These are phyloP conservation scores for Candida smagusa DNA, from an alignment of 1,139 yeast genomes.

Conservation along the genomic window DNA sequence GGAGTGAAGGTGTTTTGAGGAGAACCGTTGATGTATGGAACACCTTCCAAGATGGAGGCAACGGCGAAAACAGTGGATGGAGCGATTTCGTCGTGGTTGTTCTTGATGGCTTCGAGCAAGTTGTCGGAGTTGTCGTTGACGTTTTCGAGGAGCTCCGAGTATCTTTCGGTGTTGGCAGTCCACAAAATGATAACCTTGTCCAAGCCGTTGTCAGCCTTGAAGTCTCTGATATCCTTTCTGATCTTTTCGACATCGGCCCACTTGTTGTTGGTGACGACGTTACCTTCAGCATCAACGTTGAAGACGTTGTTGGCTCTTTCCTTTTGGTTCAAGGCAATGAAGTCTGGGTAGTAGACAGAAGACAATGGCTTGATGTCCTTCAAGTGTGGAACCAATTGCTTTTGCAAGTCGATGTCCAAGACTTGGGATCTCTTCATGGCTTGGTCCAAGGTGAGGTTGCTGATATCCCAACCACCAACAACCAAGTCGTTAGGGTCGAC, in stretches of 20 bases:
- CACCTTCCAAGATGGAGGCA: conserved; percentile 83
- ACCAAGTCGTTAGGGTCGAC: conserved; percentile 87
- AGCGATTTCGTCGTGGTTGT: conserved; percentile 77
- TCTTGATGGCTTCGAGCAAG: conserved; percentile 68
- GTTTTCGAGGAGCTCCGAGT: conserved; percentile 71
- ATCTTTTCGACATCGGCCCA: conserved; percentile 90
- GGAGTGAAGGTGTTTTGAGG: conserved; percentile 98
- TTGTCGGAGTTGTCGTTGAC: conserved; percentile 89
- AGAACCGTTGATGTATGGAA: conserved; percentile 92
- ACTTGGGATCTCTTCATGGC: conserved; percentile 89
- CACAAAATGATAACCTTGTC: conserved; percentile 90
- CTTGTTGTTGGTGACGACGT: conserved; percentile 57
- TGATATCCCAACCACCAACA: conserved; percentile 95
- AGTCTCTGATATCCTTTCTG: conserved; percentile 77
- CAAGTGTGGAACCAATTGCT: conserved; percentile 67
- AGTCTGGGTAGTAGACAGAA: conserved; percentile 91
- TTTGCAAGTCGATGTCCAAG: conserved; percentile 80
- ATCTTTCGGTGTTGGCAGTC: conserved; percentile 98
- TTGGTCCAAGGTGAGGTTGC: conserved; percentile 61
- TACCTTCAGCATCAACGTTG: conserved; percentile 53
- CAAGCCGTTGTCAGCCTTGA: conserved; percentile 68
- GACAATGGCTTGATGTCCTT: conserved; percentile 68
- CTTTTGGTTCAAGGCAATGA: conserved; percentile 92
- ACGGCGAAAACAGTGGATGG: conserved; percentile 93
- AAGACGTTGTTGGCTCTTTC: conserved; percentile 88